Conservation (phyloP, 768 basidiomycete genomes). For the Hypholoma sublateritium region DNA sequence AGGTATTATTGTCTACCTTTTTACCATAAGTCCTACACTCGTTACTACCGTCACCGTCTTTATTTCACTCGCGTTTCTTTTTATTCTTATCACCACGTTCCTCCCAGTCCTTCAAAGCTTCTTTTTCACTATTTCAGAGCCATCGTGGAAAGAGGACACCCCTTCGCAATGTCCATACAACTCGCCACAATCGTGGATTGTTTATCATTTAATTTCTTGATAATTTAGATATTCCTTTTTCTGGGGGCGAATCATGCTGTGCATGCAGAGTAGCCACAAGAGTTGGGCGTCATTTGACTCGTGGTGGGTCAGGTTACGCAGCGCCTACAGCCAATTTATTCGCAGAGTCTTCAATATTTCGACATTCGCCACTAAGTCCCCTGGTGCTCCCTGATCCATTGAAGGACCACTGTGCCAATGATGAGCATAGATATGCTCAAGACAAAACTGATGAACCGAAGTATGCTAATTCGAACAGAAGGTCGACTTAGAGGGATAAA, state of each 20-base stretch:
- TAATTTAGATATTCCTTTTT: background rate
- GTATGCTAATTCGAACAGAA: conserved; percentile 10
- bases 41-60: conserved; percentile 17
- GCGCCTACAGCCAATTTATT: conserved; percentile 1
- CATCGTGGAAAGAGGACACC: conserved; percentile 1
- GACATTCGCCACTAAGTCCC: background rate
- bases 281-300: conserved; percentile 1
- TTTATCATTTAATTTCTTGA: background rate
- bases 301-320: conserved; percentile 2
- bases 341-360: background rate
- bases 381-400: conserved; percentile 17
- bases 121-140: conserved; percentile 1
- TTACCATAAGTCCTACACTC: conserved; percentile 17
- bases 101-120: conserved; percentile 22
- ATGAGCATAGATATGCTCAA: conserved; percentile 12
- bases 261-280: background rate
- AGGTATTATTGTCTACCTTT: conserved; percentile 24
- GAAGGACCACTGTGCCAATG: conserved; percentile 11
- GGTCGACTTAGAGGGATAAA: background rate
- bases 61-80: conserved; percentile 15
- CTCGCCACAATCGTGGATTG: conserved; percentile 4
- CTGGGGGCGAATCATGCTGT: conserved; percentile 1
- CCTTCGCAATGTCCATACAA: conserved; percentile 4
- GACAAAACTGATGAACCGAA: conserved; percentile 15
- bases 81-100: conserved; percentile 22